phyloP scores from a whole-genome alignment of 2,329 filamentous ascomycete genomes.

The Neonectria neomacrospora region DNA sequence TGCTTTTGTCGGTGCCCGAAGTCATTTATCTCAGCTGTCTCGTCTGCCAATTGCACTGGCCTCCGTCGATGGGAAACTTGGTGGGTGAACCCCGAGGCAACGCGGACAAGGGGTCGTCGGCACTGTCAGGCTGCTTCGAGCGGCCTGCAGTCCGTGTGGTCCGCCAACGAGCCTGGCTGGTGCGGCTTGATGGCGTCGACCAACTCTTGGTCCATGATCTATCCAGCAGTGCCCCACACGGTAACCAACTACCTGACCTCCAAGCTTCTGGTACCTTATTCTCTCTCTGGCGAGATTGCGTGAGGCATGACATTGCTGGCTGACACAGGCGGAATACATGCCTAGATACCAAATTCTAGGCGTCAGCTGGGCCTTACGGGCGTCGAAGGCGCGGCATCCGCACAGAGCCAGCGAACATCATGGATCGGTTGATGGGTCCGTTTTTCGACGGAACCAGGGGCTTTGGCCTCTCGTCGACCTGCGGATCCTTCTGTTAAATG shows the following conservation, averaged over 20 bases:
- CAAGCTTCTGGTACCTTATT: constrained; percentile 4
- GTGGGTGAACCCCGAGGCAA: constrained; percentile 39
- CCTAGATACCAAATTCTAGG: not conserved
- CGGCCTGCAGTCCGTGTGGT: constrained; percentile 38
- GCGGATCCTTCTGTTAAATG: constrained; percentile 12
- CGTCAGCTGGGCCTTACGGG: not conserved
- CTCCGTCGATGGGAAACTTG: constrained; percentile 16
- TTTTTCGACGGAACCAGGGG: constrained; percentile 11
- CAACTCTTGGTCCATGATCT: constrained; percentile 22
- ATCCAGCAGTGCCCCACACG: constrained; percentile 19
- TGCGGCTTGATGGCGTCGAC: constrained; percentile 31
- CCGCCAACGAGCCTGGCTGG: constrained; percentile 33
- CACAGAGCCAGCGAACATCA: constrained; percentile 1
- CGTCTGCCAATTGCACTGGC: constrained; percentile 1
- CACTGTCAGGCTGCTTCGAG: constrained; percentile 39
- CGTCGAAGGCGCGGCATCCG: constrained; percentile 8
- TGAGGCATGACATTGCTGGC: constrained; percentile 14
- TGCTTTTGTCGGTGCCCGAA: constrained; percentile 4
- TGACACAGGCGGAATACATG: not conserved
- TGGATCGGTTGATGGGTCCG: constrained; percentile 8
- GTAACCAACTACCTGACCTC: constrained; percentile 29
- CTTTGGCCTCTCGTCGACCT: not conserved
- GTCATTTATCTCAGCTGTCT: constrained; percentile 2
- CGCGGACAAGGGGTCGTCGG: constrained; percentile 38
- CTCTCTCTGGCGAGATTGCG: constrained; percentile 5